Conservation (phyloP, 805 yeast species). For the Saturnispora diversa region DNA sequence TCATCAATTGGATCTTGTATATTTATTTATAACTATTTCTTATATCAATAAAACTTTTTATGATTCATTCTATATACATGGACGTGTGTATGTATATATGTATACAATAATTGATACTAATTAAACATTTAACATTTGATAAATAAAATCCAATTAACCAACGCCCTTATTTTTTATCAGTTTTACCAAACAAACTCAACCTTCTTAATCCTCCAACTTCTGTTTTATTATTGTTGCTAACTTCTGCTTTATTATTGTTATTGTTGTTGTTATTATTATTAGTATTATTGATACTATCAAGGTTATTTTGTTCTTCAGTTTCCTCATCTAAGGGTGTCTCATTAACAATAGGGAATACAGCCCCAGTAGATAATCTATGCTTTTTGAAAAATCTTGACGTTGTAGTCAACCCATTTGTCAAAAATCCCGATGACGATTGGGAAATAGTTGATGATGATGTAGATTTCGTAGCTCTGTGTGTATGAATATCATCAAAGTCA, state of each 20-base stretch:
- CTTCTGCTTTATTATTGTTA: no score
- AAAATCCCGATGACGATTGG: constrained; percentile 2
- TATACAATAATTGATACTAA: no score
- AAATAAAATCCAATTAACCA: not conserved
- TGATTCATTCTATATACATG: no score
- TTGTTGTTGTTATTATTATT: no score
- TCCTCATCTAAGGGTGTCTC: constrained; percentile 6
- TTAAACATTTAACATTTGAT: no score
- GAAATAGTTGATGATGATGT: constrained; percentile 1
- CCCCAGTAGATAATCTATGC: constrained; percentile 9
- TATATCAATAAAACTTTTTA: no score
- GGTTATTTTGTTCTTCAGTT: not conserved
- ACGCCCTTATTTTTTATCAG: constrained; percentile 18
- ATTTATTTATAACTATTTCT: no score
- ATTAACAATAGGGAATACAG: constrained; percentile 1
- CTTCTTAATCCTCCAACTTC: constrained; percentile 26
- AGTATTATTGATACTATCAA: no score
- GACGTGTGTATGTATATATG: no score
- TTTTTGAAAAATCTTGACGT: constrained; percentile 10
- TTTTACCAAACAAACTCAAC: constrained; percentile 27
- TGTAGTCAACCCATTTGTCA: constrained; percentile 1
- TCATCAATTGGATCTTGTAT: no score
- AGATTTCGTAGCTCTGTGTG: constrained; percentile 7
- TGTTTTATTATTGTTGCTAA: constrained; percentile 6
- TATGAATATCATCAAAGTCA: constrained; percentile 6